Evolutionary conservation across 2,329 filamentous ascomycete species (phyloP).

Genomic region (Fusarium xyrophilum): DNA sequence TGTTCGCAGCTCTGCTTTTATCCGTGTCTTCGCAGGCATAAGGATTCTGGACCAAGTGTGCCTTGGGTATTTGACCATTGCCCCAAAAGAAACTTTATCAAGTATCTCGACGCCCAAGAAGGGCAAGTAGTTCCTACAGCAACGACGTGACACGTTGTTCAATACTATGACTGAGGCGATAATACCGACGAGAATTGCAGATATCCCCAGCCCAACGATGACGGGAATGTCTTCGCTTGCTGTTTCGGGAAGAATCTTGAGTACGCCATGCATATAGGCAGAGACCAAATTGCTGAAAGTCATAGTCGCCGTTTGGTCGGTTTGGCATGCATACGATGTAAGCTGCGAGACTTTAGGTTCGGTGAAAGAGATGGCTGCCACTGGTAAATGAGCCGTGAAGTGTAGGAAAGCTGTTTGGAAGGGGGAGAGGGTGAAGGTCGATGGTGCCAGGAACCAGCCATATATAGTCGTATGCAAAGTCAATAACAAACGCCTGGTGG

Average conservation of each 20-base stretch:
- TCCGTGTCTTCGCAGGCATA: too few relatives aligned
- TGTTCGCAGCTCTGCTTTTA: neutral
- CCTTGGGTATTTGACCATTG: neutral
- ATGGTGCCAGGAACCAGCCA: neutral
- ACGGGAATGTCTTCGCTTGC: neutral
- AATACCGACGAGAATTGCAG: neutral
- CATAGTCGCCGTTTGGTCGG: neutral
- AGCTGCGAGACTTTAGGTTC: neutral
- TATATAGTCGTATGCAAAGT: neutral
- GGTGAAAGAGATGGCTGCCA: neutral
- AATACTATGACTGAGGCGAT: neutral
- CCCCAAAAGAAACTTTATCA: neutral
- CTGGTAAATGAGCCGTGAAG: neutral
- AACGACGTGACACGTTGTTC: neutral
- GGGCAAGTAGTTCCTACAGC: neutral
- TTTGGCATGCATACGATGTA: neutral
- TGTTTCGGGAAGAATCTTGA: neutral
- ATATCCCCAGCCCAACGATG: neutral
- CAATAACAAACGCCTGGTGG: accelerated
- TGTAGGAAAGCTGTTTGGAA: neutral
- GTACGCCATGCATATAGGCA: neutral
- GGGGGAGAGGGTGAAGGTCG: too few relatives aligned
- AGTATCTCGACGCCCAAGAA: neutral
- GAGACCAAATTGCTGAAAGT: too few relatives aligned
- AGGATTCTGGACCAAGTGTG: neutral